Base-by-base conservation (phyloP, 78 protist species). In the Bigelowiella natans region DNA sequence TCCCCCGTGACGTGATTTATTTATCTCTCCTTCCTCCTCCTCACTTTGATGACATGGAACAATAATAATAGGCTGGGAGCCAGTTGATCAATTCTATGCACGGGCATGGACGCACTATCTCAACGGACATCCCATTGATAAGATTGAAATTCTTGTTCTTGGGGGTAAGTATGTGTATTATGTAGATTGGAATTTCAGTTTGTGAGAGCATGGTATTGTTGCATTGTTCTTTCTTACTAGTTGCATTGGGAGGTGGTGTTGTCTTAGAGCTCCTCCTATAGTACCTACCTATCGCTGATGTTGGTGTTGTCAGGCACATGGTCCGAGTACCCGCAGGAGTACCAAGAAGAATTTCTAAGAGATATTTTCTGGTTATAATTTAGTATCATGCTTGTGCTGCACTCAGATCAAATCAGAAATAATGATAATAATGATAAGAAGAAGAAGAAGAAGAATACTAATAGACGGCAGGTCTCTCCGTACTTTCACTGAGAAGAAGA, bases 51-150 rank as follows among this genome's bases (percentile, higher is more conserved):
- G n/a, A n/a, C n/a, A n/a, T n/a, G n/a, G n/a, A n/a, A n/a, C n/a
- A n/a, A n/a, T n/a, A n/a, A n/a, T n/a, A n/a, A n/a, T n/a, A n/a
- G 36, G 29, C 29, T 63, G 82, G 82, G 82, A 63, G 28, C 82
- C 82, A 63, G 29, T 63, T 63, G 36, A 63, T n/a, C 82, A 63
- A 63, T 63, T 63, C 82, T 63, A 63, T 29, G 82, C 82, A 63
- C 87, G 87, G 51, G 87, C 87, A 37, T 85, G 87, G 87, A 37
- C 87, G 36, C 38, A 85, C 38, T 85, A 85, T 85, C 51, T 85
- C 36, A 85, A 85, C 18, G 87, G 87, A 85, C 87, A 85, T 37
- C 87, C 87, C 38, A 85, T 85, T 85, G 87, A 85, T 18, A 85
- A 85, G 18, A 37, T 85, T 34, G 87, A 85, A 37, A 34, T 85